phyloP scores from a whole-genome alignment of 768 basidiomycete species.

The Suillus lakei region DNA sequence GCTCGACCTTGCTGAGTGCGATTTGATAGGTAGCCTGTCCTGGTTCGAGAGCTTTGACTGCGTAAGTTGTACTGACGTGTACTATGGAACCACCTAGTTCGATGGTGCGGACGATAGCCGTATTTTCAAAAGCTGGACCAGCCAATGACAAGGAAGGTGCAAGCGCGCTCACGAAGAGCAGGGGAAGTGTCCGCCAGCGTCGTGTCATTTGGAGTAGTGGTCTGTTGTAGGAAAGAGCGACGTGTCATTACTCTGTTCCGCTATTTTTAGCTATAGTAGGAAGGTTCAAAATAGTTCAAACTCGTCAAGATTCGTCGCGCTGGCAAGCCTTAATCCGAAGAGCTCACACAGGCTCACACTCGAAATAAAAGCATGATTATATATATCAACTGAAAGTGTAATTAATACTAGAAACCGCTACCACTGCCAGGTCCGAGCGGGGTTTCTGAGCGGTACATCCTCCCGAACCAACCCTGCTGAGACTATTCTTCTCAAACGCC shows the following conservation, averaged over 20 bases:
- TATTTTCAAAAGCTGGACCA: constrained; percentile 78
- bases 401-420: constrained; percentile 39
- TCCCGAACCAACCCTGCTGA: constrained; percentile 83
- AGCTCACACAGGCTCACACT: neutral
- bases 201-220: constrained; percentile 47
- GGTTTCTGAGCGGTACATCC: constrained; percentile 78
- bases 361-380: neutral
- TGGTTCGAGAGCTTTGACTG: constrained; percentile 72
- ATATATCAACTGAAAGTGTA: neutral
- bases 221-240: constrained; percentile 19
- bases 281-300: neutral
- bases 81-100: constrained; percentile 91
- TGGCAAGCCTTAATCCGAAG: neutral
- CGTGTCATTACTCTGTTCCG: constrained; percentile 28
- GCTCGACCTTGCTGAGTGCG: constrained; percentile 66
- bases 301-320: neutral
- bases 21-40: constrained; percentile 68
- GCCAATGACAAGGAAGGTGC: constrained; percentile 44
- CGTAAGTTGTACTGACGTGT: constrained; percentile 88
- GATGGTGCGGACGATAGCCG: constrained; percentile 84
- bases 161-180: constrained; percentile 49
- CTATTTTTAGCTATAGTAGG: constrained; percentile 14
- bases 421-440: constrained; percentile 79
- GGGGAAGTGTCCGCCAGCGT: constrained; percentile 50
- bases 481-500: constrained; percentile 76